phyloP scores from a whole-genome alignment of 2,329 filamentous ascomycete species.

The Epichloe sp. region DNA sequence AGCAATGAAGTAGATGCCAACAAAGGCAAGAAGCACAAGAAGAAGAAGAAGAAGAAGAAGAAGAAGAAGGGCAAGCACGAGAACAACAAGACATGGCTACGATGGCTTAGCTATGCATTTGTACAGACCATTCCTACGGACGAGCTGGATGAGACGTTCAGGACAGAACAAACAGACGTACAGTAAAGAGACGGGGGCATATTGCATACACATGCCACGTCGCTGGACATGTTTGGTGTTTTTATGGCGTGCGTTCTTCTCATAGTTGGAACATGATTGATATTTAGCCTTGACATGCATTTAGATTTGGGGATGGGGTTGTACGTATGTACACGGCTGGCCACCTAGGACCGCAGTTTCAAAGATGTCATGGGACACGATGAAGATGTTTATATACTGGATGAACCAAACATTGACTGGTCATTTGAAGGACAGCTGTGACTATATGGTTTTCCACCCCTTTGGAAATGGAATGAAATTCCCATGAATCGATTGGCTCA shows the following conservation, averaged over 20 bases:
- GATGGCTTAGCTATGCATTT: slow-evolving; percentile 68
- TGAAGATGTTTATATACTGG: neutral
- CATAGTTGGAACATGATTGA: neutral
- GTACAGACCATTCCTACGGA: slow-evolving; percentile 56
- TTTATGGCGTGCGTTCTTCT: neutral
- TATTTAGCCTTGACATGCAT: neutral
- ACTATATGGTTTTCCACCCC: too few relatives aligned
- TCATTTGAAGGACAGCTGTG: too few relatives aligned
- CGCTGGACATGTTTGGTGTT: neutral
- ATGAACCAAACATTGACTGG: neutral
- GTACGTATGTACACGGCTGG: neutral
- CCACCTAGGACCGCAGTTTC: too few relatives aligned
- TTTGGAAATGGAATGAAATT: too few relatives aligned
- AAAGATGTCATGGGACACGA: neutral
- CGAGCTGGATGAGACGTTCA: slow-evolving; percentile 42
- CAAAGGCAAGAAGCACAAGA: slow-evolving; percentile 31
- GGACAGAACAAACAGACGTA: too few relatives aligned
- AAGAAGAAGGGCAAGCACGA: slow-evolving; percentile 39
- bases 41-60: slow-evolving; percentile 25
- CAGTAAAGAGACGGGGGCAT: neutral
- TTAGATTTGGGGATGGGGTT: neutral
- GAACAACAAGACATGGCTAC: slow-evolving; percentile 59
- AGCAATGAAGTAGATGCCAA: slow-evolving; percentile 21
- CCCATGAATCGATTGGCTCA: too few relatives aligned
- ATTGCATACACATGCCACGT: neutral